Base-by-base conservation (phyloP, 2,329 filamentous ascomycete species). In the Thyridium curvatum region DNA sequence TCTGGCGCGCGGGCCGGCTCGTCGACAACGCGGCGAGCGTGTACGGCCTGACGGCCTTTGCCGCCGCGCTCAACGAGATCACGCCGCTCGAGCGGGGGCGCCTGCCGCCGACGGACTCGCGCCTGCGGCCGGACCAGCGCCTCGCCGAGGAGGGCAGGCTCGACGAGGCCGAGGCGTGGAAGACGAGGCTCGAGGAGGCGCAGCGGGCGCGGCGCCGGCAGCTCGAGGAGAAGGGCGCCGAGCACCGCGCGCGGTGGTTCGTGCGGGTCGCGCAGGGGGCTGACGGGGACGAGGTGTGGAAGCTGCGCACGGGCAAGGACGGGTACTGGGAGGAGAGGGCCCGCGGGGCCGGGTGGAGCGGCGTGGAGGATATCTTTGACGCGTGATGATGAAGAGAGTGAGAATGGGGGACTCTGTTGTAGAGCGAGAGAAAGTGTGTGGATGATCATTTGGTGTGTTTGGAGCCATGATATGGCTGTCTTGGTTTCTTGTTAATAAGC, bases 281-380 rank as follows among this genome's bases (percentile, higher is more conserved):
- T 12, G 72, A 76, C 35, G 75, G 74, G 4, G 82, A 85, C 54
- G 80, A 85, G 54, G 70, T 84, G 10, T 86, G 86, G 86, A 75
- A 79, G 52, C 61, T 95, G 46, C 93, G 82, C 66, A 69, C 70
- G 3, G 88, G 89, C 15, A 89, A 84, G 61, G 88, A 94, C 14
- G 82, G 87, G 8, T 98, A 98, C 63, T 98, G 93, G 93, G 90
- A 95, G 56, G 83, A 87, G 62, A 76, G 91, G 44, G 73, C 70
- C 3, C 6, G 21, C 21, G 21, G 21, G 6, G 21, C 6, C 21
- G 21, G 6, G 10, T 95, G 86, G 87, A 59, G 54, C 4, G 72
- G 71, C 5, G 59, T 77, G 28, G 64, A 69, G 46, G 62, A 74
- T 34, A 65, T 80, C 38, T 80, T 75, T 48, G 51, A 42, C 12